phyloP scores from a whole-genome alignment of 2,329 filamentous ascomycete species.

The Phyllosticta capitalensis region DNA sequence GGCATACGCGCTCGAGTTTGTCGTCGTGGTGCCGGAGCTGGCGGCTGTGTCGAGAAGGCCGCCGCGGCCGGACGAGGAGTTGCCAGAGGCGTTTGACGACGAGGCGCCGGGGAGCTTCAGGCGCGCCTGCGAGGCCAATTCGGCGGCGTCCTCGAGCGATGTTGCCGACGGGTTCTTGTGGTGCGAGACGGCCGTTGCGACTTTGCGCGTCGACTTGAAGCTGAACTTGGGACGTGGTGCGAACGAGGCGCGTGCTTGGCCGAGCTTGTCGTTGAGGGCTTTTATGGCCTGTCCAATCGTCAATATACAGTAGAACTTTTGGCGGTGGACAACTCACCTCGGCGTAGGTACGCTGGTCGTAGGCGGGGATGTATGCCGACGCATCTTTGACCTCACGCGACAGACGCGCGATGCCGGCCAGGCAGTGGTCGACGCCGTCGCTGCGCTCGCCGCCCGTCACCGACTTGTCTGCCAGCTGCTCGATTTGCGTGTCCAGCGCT shows the following conservation, averaged over 20 bases:
- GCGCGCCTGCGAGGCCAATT: conserved; percentile 41
- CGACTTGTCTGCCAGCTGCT: conserved; percentile 53
- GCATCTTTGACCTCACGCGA: conserved; percentile 81
- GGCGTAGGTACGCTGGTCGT: conserved; percentile 80
- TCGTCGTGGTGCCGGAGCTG: conserved; percentile 7
- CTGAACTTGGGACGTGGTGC: conserved; percentile 73
- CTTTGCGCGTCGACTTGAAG: conserved; percentile 54
- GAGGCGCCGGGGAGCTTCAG: conserved; percentile 33
- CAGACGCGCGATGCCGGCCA: conserved; percentile 69
- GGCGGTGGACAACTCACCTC: conserved; percentile 46
- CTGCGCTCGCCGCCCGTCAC: conserved; percentile 63
- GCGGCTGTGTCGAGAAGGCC: conserved; percentile 14
- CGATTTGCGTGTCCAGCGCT: conserved; percentile 73
- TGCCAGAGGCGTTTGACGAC: conserved; percentile 17
- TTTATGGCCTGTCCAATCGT: conserved; percentile 56
- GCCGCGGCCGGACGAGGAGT: conserved; percentile 18
- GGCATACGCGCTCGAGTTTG: conserved; percentile 5
- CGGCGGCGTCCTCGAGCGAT: conserved; percentile 47
- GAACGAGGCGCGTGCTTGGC: conserved; percentile 56
- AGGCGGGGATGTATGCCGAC: conserved; percentile 70
- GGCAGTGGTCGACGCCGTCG: conserved; percentile 70
- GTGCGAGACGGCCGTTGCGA: conserved; percentile 38
- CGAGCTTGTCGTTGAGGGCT: conserved; percentile 66
- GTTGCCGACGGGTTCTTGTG: conserved; percentile 45
- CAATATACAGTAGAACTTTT: conserved; percentile 14